Base-by-base conservation (phyloP, 768 basidiomycete genomes). In the Leccinum longicurvipes region DNA sequence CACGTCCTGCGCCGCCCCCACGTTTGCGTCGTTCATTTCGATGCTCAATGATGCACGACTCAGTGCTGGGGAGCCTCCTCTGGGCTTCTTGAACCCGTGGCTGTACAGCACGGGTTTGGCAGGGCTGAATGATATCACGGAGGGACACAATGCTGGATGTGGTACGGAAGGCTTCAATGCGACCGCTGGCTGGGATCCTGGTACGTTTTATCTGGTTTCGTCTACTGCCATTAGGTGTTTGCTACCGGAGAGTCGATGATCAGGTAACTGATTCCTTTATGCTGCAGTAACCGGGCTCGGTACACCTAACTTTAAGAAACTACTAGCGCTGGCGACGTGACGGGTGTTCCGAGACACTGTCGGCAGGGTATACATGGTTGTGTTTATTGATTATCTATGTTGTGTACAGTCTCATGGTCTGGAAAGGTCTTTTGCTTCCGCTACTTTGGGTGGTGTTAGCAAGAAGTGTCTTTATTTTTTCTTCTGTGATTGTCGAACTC, bases 11-110 rank as follows among this genome's bases (percentile, higher is more conserved):
- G 65, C 86, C 1, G 63, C 42, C 19, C 42, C 42, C 14, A 8
- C 42, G 19, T 44, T 44, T 44, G 42, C 42, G 12, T 44, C 42
- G 19, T 44, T 44, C 7, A 44, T 88, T 17, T 77, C 86, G 3
- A 76, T 89, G 58, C 69, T 89, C 50, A 87, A 88, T 50, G 85
- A 88, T 54, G 83, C 79, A 4, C 79, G 84, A 6, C 67, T 86
- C 24, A 68, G 70, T 5, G 72, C 71, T 0, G 72, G 74, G 0
- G 68, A 73, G 47, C 62, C 69, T 10, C 53, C 84, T 24, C 70
- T 88, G 17, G 42, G 42, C 19, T 86, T 87, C 71, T 71, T 88
- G 57, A 87, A 87, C 66, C 86, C 84, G 3, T 72, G 84, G 46
- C 53, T 87, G 2, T 87, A 88, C 64, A 50, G 61, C 14, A 58